Evolutionary conservation across 495 filamentous ascomycete genomes (phyloP), one percentile per base, ranked within the genome.

Genomic region (Podospora didyma): DNA sequence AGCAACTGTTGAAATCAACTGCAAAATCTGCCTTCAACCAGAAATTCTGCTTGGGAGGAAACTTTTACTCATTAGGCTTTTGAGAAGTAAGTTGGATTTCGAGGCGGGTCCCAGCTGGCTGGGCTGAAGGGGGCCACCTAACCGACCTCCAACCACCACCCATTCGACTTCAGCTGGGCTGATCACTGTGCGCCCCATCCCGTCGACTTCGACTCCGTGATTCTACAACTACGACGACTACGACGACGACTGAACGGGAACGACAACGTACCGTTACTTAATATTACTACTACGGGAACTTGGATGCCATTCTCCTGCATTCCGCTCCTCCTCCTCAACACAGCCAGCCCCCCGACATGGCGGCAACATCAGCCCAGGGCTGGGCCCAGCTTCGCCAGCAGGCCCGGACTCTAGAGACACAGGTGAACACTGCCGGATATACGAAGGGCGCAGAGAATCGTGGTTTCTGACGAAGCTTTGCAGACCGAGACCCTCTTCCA

Each of bases 351-450:
- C 39, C 39, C 9, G 39, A 57, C 42, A 94, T 94, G 90, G 82
- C 89, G 31, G 75, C 89, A 48, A 88, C 89, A 22, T 83, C 89
- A 59, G 88, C 72, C 44, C 70, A 86, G 54, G 92, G 90, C 69
- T 98, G 94, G 94, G 86, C 91, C 59, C 94, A 97, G 75, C 84
- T 98, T 53, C 88, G 94, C 61, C 91, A 96, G 73, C 94, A 97
- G 72, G 89, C 92, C 51, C 81, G 95, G 62, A 82, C 86, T 20
- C 78, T 97, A 57, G 95, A 98, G 71, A 90, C 89, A 56, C 95
- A 98, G 80, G 94, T 96, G 81, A 61, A 59, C n/a, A 31, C 26
- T 31, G 4, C 4, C 26, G 26, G 9, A 9, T 31, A 31, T 3
- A 31, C 9, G 26, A 9, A 31, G 3, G 9, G 9, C 3, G 3